Evolutionary conservation across 805 yeast species (phyloP).

Genomic region (Metschnikowia hibisci): DNA sequence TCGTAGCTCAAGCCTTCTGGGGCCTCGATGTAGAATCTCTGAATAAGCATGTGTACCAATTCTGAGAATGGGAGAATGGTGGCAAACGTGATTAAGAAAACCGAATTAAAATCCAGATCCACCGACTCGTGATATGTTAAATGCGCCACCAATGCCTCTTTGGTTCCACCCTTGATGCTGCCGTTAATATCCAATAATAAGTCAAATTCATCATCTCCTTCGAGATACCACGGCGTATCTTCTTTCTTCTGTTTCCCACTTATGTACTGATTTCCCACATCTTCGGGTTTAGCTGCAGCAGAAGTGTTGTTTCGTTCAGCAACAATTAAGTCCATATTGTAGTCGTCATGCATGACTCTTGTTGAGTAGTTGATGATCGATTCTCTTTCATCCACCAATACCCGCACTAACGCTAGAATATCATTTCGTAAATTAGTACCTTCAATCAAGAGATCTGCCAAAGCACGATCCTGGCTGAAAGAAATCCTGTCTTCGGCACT

Average conservation of each 20-base stretch:
- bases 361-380: conserved; percentile 69
- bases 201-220: conserved; percentile 60
- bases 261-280: conserved; percentile 28
- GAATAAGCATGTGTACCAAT: conserved; percentile 54
- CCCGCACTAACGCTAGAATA: conserved; percentile 44
- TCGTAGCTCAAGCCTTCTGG: conserved; percentile 86
- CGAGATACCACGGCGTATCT: conserved; percentile 68
- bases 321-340: conserved; percentile 54
- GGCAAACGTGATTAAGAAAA: conserved; percentile 71
- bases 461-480: conserved; percentile 36
- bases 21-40: conserved; percentile 66
- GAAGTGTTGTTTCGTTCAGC: conserved; percentile 44
- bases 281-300: conserved; percentile 35
- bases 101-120: conserved; percentile 60
- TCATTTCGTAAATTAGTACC: conserved; percentile 32
- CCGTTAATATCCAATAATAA: conserved; percentile 62
- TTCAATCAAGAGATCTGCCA: conserved; percentile 36
- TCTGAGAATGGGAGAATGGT: conserved; percentile 68
- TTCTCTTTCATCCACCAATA: conserved; percentile 67
- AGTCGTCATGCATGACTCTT: conserved; percentile 71
- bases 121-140: conserved; percentile 68
- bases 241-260: conserved; percentile 33
- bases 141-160: conserved; percentile 72
- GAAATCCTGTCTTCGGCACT: conserved; percentile 31
- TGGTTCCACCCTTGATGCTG: conserved; percentile 77